Evolutionary conservation across 169 alveolate genomes (phyloP), one percentile per base, ranked within the genome.

Genomic region (Plasmodium cynomolgi): DNA sequence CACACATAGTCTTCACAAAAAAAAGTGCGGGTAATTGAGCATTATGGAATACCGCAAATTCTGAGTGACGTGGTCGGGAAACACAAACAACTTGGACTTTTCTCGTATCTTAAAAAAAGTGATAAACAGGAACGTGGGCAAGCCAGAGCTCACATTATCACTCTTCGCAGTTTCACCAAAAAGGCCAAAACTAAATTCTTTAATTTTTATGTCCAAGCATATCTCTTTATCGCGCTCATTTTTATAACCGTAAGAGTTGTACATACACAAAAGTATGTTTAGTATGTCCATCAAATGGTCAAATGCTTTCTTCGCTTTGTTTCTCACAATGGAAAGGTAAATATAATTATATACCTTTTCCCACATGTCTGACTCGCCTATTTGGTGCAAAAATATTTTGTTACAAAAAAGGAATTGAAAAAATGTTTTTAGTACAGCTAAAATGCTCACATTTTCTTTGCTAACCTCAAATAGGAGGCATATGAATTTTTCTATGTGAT

Each of bases 31-130:
- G 23, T 79, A 90, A 68, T 90, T 79, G 29, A 90, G 71, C 94
- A 79, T 80, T 39, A 90, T 90, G 82, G 94, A 33, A 44, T 90
- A 90, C 72, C 58, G 82, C 74, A 90, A 50, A 90, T 90, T 90
- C 50, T 90, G 86, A 39, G 74, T 80, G 26, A 90, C 83, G 72
- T 90, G 72, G 33, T 90, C 90, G 29, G 94, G 94, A 71, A 90
- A 90, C 23, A 79, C 71, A 39, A 90, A 79, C 23, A 33, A 3
- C 54, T 90, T 90, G 7, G 91, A 90, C 37, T 79, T 90, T 29
- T 90, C 90, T 29, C 91, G 37, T 62, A 90, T 80, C 74, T 90
- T 90, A 79, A 90, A 90, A 90, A 90, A 90, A 9, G 34, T 9
- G 37, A 90, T 79, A 79, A 90, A 90, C 23, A 90, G 33, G 50